phyloP scores from a whole-genome alignment of 2,329 filamentous ascomycete genomes.

The Pseudohalonectria lignicola region DNA sequence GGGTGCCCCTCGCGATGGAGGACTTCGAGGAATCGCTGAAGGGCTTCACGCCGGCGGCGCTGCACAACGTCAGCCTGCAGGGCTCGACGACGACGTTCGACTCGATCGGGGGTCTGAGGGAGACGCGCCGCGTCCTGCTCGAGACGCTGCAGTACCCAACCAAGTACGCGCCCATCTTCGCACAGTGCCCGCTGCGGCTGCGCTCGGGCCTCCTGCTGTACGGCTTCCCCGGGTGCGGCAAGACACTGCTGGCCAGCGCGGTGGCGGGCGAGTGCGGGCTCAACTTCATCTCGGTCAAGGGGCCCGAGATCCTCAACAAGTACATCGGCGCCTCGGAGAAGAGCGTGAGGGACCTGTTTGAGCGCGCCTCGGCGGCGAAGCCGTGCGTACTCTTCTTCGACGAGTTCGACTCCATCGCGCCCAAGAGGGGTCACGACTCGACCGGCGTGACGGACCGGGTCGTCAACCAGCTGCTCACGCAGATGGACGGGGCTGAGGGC shows the following conservation, averaged over 20 bases:
- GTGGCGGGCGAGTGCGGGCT: conserved; percentile 97
- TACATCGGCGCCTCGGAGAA: conserved; percentile 98
- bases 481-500: conserved; percentile 98
- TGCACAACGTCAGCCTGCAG: conserved; percentile 89
- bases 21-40: conserved; percentile 82
- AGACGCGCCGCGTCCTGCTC: conserved; percentile 81
- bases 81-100: conserved; percentile 87
- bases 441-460: conserved; percentile 98
- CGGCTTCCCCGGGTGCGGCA: conserved; percentile 91
- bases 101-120: conserved; percentile 77
- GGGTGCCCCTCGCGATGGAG: conserved; percentile 53
- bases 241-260: conserved; percentile 87
- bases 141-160: conserved; percentile 96
- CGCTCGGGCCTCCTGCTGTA: conserved; percentile 89
- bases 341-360: conserved; percentile 88
- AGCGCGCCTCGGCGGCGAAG: conserved; percentile 77
- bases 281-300: conserved; percentile 98
- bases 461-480: conserved; percentile 93
- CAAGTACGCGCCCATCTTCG: conserved; percentile 95
- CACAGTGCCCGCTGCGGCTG: conserved; percentile 86
- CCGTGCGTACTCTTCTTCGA: conserved; percentile 98
- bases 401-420: conserved; percentile 95
- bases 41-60: conserved; percentile 88
- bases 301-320: conserved; percentile 96
- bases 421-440: conserved; percentile 91